phyloP scores from a whole-genome alignment of 495 filamentous ascomycete genomes.

The Aspergillus hancockii region DNA sequence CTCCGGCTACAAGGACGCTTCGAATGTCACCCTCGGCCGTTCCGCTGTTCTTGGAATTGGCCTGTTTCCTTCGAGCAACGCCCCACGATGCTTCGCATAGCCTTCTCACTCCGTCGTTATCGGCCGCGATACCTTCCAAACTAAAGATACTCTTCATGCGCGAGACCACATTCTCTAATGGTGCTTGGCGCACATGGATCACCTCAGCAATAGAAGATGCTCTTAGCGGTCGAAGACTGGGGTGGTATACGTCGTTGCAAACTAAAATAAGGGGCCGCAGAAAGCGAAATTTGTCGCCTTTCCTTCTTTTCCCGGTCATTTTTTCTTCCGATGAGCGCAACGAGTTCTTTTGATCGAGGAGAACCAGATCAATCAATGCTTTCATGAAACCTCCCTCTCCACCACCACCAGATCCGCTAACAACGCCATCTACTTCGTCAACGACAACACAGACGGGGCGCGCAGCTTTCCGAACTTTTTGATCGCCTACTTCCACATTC shows the following conservation, averaged over 20 bases:
- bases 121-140: conserved; percentile 81
- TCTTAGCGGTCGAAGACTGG: conserved; percentile 80
- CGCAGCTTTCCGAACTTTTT: conserved; percentile 70
- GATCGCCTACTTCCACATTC: conserved; percentile 60
- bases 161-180: conserved; percentile 79
- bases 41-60: conserved; percentile 46
- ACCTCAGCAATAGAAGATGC: conserved; percentile 81
- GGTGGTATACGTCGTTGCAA: conserved; percentile 97
- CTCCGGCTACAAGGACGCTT: conserved; percentile 87
- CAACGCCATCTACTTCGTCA: conserved; percentile 95
- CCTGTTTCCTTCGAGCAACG: conserved; percentile 65
- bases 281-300: conserved; percentile 79
- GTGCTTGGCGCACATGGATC: conserved; percentile 87
- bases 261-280: conserved; percentile 88
- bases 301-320: conserved; percentile 54
- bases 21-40: conserved; percentile 88
- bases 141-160: conserved; percentile 81
- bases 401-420: conserved; percentile 67
- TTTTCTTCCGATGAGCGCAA: conserved; percentile 38
- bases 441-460: conserved; percentile 91
- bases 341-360: conserved; percentile 80
- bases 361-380: conserved; percentile 85
- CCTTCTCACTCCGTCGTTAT: conserved; percentile 82
- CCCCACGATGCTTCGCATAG: conserved; percentile 94
- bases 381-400: conserved; percentile 91